Conservation (phyloP, 2,329 filamentous ascomycete species). For the Fusarium begoniae region DNA sequence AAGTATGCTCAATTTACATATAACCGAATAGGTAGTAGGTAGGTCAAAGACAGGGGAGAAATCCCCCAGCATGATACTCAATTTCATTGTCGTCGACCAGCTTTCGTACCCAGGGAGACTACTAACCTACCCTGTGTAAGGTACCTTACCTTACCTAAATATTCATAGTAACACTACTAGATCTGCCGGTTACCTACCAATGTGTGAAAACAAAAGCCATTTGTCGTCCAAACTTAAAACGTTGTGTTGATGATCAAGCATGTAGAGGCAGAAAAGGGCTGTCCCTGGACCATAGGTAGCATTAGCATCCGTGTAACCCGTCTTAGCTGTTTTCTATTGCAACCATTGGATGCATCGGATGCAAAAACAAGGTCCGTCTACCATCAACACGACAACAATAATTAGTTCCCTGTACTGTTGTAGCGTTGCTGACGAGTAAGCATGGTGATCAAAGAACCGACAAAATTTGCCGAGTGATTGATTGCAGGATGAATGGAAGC, state of each 20-base stretch:
- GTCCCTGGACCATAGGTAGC: neutral
- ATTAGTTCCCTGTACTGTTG: too few species aligned
- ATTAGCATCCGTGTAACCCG: constrained; percentile 23
- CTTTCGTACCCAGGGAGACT: neutral
- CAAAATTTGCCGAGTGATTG: neutral
- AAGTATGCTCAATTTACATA: neutral
- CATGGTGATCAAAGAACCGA: neutral
- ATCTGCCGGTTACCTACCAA: neutral
- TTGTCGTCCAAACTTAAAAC: neutral
- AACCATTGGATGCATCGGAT: neutral
- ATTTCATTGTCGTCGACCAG: neutral
- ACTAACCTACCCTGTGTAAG: neutral
- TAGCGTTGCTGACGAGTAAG: neutral
- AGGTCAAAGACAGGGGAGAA: neutral
- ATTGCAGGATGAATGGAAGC: neutral
- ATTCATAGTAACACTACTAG: neutral
- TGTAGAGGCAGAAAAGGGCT: neutral
- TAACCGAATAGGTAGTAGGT: neutral
- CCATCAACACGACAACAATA: neutral
- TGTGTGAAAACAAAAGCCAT: neutral
- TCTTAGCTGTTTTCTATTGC: neutral
- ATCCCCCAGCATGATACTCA: neutral
- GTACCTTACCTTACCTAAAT: neutral
- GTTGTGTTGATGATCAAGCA: neutral
- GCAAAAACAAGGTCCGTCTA: constrained; percentile 4